Percentiles rank a stretch among this genome's conserved stretches.
phyloP scores from a whole-genome alignment of 352 stramenopile genomes.

The Peronosclerospora sorghi region DNA sequence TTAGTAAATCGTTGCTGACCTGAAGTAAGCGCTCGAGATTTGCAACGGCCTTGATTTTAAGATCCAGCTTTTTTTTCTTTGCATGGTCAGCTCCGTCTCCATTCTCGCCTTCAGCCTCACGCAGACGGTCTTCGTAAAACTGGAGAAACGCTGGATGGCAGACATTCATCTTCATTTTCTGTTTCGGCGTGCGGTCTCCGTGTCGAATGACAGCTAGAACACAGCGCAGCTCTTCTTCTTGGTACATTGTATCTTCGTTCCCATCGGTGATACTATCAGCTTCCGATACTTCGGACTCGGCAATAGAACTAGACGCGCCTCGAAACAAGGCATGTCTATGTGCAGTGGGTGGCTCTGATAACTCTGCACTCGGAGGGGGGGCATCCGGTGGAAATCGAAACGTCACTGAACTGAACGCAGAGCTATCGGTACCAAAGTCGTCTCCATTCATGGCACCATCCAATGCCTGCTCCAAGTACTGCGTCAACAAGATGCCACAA shows the following conservation, averaged over 20 bases:
- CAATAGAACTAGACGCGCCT: conserved; percentile 18
- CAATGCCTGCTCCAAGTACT: conserved; percentile 66
- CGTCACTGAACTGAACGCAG: conserved; percentile 48
- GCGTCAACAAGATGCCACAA: conserved; percentile 88
- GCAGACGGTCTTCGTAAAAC: conserved; percentile 58
- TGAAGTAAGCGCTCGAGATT: conserved; percentile 70
- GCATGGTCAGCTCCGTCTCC: conserved; percentile 15
- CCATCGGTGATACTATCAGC: conserved; percentile 17
- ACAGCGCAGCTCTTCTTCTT: conserved; percentile 96
- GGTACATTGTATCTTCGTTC: conserved; percentile 19
- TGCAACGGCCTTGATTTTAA: conserved; percentile 81
- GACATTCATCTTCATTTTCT: conserved; percentile 98
- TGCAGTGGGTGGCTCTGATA: conserved; percentile 44
- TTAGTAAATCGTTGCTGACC: conserved; percentile 68
- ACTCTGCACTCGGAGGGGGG: conserved; percentile 29
- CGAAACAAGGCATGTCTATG: conserved; percentile 20
- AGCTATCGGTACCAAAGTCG: conserved; percentile 39
- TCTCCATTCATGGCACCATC: conserved; percentile 21
- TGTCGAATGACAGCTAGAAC: conserved; percentile 99
- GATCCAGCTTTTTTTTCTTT: conserved; percentile 61
- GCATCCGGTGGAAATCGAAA: conserved; percentile 46
- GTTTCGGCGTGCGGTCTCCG: conserved; percentile 98
- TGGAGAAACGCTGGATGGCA: conserved; percentile 84
- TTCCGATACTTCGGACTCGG: conserved; percentile 17
- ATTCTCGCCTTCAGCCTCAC: conserved; percentile 20